These are phyloP conservation scores for Emiliania huxleyi DNA, from an alignment of 78 protist genomes.

Conservation along the genomic window DNA sequence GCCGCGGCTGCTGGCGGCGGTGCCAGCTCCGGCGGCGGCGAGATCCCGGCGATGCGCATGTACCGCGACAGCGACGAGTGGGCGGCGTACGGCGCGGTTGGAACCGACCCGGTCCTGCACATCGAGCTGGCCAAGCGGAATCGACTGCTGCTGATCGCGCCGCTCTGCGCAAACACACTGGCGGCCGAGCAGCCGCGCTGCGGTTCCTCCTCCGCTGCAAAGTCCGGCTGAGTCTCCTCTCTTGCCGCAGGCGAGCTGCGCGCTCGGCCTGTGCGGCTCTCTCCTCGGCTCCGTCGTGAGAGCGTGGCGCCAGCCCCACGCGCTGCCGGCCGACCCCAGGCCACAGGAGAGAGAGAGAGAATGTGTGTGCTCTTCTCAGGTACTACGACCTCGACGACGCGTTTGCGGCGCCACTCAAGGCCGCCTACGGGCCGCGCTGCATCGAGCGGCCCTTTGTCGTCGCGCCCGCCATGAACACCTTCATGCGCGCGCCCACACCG, in stretches of 20 bases:
- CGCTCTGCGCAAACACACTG: slow-evolving; percentile 88
- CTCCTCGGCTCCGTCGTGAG: slow-evolving; percentile 69
- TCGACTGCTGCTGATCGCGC: slow-evolving; percentile 81
- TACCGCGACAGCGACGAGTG: slow-evolving; percentile 63
- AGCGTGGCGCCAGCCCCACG: too few relatives aligned
- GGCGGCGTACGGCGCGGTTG: slow-evolving; percentile 42
- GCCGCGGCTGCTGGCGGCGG: too few relatives aligned
- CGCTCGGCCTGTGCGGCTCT: slow-evolving; percentile 84
- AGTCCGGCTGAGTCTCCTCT: too few relatives aligned
- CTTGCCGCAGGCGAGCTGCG: too few relatives aligned
- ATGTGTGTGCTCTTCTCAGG: too few relatives aligned
- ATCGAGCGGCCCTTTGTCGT: slow-evolving; percentile 46
- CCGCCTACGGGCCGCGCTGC: background rate
- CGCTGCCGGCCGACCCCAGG: too few relatives aligned
- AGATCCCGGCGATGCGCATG: background rate
- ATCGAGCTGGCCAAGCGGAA: slow-evolving; percentile 38
- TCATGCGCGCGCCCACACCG: too few relatives aligned
- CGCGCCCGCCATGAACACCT: slow-evolving; percentile 93
- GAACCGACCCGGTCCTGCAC: slow-evolving; percentile 68
- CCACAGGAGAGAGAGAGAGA: too few relatives aligned
- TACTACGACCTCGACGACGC: background rate
- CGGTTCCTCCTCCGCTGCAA: too few relatives aligned
- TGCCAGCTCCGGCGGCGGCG: background rate
- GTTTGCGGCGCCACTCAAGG: background rate
- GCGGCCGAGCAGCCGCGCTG: too few relatives aligned